Percentiles rank a stretch among this genome's conserved stretches.
Conservation (phyloP, 495 filamentous ascomycete genomes). For the Letharia lupina region DNA sequence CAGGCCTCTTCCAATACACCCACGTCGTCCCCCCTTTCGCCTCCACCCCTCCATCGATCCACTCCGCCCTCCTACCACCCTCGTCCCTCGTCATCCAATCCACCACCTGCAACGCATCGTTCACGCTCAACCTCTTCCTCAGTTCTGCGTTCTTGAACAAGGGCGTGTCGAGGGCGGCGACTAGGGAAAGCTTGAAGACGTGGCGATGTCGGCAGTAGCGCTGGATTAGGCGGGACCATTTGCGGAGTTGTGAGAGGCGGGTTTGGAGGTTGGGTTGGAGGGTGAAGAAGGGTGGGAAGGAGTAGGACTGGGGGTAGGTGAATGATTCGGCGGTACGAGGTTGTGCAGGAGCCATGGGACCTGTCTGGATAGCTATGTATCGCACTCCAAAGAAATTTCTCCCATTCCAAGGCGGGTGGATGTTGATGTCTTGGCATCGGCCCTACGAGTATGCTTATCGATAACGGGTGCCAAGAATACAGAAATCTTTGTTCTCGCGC, state of each 20-base stretch:
- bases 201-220: slow-evolving; percentile 72
- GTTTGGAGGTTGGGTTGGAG: slow-evolving; percentile 70
- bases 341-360: not conserved
- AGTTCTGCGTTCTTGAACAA: slow-evolving; percentile 49
- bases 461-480: no score
- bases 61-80: slow-evolving; percentile 60
- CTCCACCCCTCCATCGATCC: slow-evolving; percentile 35
- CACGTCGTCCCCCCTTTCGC: slow-evolving; percentile 37
- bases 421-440: no score
- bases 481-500: no score
- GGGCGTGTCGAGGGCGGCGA: slow-evolving; percentile 49
- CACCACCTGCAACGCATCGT: slow-evolving; percentile 59
- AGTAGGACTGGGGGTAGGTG: slow-evolving; percentile 38
- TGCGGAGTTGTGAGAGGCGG: slow-evolving; percentile 63
- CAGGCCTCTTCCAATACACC: slow-evolving; percentile 61
- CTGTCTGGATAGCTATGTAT: not conserved
- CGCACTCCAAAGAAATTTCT: no score
- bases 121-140: slow-evolving; percentile 47
- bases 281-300: slow-evolving; percentile 52
- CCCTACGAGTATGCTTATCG: no score
- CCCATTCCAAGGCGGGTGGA: no score
- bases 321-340: slow-evolving; percentile 21
- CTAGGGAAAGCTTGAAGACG: slow-evolving; percentile 59
- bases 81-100: slow-evolving; percentile 63
- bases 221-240: slow-evolving; percentile 81